These are phyloP conservation scores for Pyrrhoderma noxium DNA, from an alignment of 1,284 basidiomycete species.

Conservation along the genomic window DNA sequence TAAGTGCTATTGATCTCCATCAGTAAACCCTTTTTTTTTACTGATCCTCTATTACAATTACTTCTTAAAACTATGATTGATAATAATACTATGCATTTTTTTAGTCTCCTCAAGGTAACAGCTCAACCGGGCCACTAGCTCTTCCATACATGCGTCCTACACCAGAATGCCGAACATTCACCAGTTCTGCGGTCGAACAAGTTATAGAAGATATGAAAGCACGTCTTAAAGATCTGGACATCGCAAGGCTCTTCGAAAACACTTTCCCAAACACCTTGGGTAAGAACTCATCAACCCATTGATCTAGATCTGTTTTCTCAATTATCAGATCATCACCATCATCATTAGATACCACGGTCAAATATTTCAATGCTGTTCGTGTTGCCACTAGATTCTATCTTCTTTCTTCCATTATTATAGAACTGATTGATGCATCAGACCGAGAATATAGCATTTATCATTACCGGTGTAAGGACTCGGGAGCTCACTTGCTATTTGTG, in stretches of 20 bases:
- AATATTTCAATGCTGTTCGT: conserved; percentile 55
- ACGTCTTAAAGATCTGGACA: conserved; percentile 62
- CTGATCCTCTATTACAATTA: too few species aligned
- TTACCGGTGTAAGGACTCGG: conserved; percentile 53
- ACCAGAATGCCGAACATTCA: conserved; percentile 64
- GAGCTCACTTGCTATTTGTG: too few species aligned
- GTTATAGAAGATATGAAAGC: conserved; percentile 64
- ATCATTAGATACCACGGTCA: conserved; percentile 60
- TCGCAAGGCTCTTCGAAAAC: conserved; percentile 70
- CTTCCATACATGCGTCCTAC: conserved; percentile 66
- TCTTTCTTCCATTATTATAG: conserved; percentile 1
- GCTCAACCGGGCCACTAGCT: conserved; percentile 51
- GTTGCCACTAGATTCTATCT: too few species aligned
- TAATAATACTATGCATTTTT: background rate
- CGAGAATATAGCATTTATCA: conserved; percentile 67
- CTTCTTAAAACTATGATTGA: background rate
- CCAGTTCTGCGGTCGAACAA: conserved; percentile 65
- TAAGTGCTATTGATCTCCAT: conserved; percentile 5
- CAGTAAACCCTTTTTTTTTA: too few species aligned
- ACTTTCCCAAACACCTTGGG: conserved; percentile 73
- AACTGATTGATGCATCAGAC: conserved; percentile 30
- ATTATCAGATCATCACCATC: background rate
- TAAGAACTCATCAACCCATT: conserved; percentile 24
- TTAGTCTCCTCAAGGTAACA: conserved; percentile 49
- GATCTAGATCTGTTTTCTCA: background rate